Percentiles rank a stretch among this genome's conserved stretches.
phyloP scores from a whole-genome alignment of 768 basidiomycete species.

The Russula ochroleuca region DNA sequence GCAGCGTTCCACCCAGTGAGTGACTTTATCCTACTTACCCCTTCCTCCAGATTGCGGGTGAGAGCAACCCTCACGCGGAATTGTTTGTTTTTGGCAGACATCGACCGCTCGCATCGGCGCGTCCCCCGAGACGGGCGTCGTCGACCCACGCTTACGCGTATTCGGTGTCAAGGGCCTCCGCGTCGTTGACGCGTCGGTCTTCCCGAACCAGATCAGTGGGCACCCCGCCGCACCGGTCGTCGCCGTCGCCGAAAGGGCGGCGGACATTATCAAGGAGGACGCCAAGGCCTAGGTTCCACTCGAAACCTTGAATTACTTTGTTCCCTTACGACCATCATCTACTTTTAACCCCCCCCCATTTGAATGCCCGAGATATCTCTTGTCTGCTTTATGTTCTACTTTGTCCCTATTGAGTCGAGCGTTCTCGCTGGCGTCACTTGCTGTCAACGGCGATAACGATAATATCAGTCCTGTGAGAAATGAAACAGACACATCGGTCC shows the following conservation, averaged over 20 bases:
- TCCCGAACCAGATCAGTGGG: conserved; percentile 23
- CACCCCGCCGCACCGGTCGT: conserved; percentile 16
- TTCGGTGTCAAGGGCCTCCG: conserved; percentile 44
- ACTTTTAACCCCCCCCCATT: neutral
- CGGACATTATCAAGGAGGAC: conserved; percentile 19
- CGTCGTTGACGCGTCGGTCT: conserved; percentile 33
- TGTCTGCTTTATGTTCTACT: too few relatives aligned
- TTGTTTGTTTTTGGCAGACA: neutral
- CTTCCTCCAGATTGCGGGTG: neutral
- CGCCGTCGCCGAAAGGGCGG: conserved; percentile 20
- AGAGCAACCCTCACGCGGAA: neutral
- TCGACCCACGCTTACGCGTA: conserved; percentile 40
- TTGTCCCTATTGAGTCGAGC: too few relatives aligned
- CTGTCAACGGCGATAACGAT: too few relatives aligned
- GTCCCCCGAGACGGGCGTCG: conserved; percentile 35
- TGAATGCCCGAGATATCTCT: too few relatives aligned
- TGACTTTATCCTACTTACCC: neutral
- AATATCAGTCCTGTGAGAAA: too few relatives aligned
- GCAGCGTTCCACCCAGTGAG: conserved; percentile 35
- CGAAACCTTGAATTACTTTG: neutral
- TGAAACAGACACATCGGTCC: too few relatives aligned
- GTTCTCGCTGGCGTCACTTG: too few relatives aligned
- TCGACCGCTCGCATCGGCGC: conserved; percentile 23
- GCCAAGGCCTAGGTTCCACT: neutral
- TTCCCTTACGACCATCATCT: neutral